Base-by-base conservation (phyloP, 106 monocot genomes). In the Phalaenopsis aphrodite region DNA sequence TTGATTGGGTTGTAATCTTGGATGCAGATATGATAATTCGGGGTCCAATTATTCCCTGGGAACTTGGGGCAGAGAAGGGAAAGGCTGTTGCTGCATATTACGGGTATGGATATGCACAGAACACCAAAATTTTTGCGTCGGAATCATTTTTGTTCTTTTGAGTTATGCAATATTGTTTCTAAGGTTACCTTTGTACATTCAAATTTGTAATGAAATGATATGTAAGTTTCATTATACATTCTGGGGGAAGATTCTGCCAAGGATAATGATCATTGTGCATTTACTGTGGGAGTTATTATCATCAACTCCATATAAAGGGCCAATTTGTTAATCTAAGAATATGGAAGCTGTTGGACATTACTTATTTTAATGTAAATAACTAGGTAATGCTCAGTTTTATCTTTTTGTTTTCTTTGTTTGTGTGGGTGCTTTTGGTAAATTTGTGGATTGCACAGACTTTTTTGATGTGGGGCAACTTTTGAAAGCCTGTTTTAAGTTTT, bases 11-110 rank as follows among this genome's bases (percentile, higher is more conserved):
- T 87, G 88, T 99, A 74, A 95, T 99, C 77, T 84, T 99, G 80
- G 99, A 99, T 88, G 99, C 99, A 37, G 99, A 99, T 84, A 92
- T 93, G 93, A 93, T 99, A 5, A 87, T 95, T 77, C 84, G 99
- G 41, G 95, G 99, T 39, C 99, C 99, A 75, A 87, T 99, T 30
- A 84, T 99, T 77, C 99, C 99, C 21, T 95, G 94, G 99, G 91
- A 93, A 82, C 89, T 99, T 84, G 99, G 99, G 21, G 99, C 91
- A 41, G 93, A 93, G 84, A 95, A 93, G 84, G 95, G 99, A 47
- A 89, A 88, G 74, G 95, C 99, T 82, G 89, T 99, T 85, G 87
- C 99, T 82, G 99, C 99, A 69, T 89, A 84, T 68, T 99, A 99
- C 84, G 99, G 95, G 99, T 99, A 94, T 84, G 80, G 5, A 85